These are phyloP conservation scores for Gypsophila paniculata DNA, from an alignment of 179 eudicot species.

Conservation along the genomic window DNA sequence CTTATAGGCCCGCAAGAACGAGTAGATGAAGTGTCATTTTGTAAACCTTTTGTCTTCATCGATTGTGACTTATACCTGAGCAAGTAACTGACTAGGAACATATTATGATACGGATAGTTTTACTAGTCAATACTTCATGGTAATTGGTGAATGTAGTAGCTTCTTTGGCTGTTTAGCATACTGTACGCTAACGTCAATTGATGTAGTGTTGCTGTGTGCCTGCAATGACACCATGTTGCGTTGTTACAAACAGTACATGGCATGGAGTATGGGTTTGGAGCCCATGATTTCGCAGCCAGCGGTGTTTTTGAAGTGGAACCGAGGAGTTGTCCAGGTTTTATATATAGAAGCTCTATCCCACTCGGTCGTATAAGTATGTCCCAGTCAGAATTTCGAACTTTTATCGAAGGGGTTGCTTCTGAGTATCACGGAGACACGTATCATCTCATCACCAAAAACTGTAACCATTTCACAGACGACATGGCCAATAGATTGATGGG, in stretches of 20 bases:
- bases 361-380: conserved; percentile 67
- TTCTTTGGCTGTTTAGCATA: too few species aligned
- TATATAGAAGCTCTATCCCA: conserved; percentile 65
- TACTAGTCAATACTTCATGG: too few species aligned
- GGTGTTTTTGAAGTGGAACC: conserved; percentile 99
- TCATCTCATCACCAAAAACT: conserved; percentile 76
- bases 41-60: too few species aligned
- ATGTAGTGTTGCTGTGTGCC: neutral
- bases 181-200: too few species aligned
- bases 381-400: conserved; percentile 61
- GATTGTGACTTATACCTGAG: too few species aligned
- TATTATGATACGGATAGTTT: too few species aligned
- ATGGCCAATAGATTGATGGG: conserved; percentile 50
- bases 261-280: conserved; percentile 97
- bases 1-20: too few species aligned
- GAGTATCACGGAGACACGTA: conserved; percentile 96
- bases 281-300: conserved; percentile 83
- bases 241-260: conserved; percentile 60
- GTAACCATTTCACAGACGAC: conserved; percentile 82
- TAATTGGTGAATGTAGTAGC: too few species aligned
- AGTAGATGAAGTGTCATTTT: too few species aligned
- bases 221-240: conserved; percentile 1
- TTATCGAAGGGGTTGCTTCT: conserved; percentile 66
- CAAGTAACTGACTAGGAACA: too few species aligned
- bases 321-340: conserved; percentile 89